Base-by-base conservation (phyloP, 169 alveolate species). In the Plasmodium billcollinsi region DNA sequence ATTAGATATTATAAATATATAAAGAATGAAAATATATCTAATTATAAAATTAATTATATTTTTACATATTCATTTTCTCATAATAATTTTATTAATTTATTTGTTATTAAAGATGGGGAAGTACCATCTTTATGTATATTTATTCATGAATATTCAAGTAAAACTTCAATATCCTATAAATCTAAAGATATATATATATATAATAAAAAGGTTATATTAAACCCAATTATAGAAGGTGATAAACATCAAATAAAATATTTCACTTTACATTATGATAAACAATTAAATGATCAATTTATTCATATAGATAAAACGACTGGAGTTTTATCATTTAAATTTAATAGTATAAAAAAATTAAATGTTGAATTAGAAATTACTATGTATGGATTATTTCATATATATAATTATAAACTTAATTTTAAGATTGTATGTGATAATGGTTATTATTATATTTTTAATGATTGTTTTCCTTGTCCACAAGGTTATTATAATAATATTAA, bases 401-500 rank as follows among this genome's bases (percentile, higher is more conserved):
- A 69, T 33, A 33, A 24, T 45, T 45, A 88, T 14, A 18, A 50
- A n/a, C 24, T 93, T 58, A 47, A 33, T 8, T 74, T 93, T 59
- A 39, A 73, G 1, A 54, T 90, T 3, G 65, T 58, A 0, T 93
- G 96, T 73, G 76, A 56, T 45, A 93, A 83, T 58, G 95, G 94
- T 15, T 49, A 92, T 47, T 78, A 66, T 83, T 69, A 67, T 50
- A 83, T 70, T 7, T 58, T 18, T 12, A 90, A 92, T 29, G 93
- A 86, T 66, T 96, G 97, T 56, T 50, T n/a, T 26, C 89, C 75
- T 3, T 96, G 97, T 52, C 86, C 58, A n/a, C 58, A 54, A n/a
- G 97, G 97, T 2, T 56, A 89, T 24, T 96, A 93, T 73, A 96
- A 96, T 73, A 92, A 93, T 33, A n/a, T 95, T 11, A 47, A 73